Evolutionary conservation across 331 rosid genomes (phyloP).

Genomic region (Quercus lobata): DNA sequence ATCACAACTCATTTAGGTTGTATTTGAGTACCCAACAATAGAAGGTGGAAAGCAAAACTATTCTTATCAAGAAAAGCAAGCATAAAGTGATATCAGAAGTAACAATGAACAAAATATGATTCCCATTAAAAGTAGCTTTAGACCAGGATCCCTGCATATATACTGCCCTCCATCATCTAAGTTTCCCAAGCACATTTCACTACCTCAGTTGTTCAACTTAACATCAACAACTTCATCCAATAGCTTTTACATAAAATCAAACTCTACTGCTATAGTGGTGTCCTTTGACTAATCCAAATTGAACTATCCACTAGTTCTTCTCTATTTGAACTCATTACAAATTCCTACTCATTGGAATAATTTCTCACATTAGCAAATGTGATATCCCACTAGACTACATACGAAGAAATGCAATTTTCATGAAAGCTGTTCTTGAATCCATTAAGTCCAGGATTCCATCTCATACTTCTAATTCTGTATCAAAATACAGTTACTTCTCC

Average conservation of each 20-base stretch:
- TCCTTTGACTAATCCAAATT: neutral
- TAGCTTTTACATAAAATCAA: neutral
- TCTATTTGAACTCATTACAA: neutral
- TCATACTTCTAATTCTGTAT: neutral
- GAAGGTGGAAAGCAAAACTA: neutral
- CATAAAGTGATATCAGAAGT: neutral
- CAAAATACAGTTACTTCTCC: neutral
- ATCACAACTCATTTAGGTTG: neutral
- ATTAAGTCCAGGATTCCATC: neutral
- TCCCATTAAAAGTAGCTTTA: neutral
- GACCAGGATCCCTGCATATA: neutral
- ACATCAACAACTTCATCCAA: neutral
- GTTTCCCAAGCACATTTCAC: neutral
- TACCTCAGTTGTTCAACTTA: neutral
- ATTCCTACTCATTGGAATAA: neutral
- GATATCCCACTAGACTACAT: neutral
- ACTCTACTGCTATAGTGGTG: neutral
- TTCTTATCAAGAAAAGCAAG: neutral
- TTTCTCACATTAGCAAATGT: neutral
- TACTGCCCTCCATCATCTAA: neutral
- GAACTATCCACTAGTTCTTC: neutral
- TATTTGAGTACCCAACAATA: neutral
- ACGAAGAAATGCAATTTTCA: neutral
- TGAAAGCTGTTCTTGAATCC: neutral
- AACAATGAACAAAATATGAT: neutral